Percentiles rank a stretch among this genome's conserved stretches.
Conservation (phyloP, 352 stramenopile species). For the Phytopythium sindhum region DNA sequence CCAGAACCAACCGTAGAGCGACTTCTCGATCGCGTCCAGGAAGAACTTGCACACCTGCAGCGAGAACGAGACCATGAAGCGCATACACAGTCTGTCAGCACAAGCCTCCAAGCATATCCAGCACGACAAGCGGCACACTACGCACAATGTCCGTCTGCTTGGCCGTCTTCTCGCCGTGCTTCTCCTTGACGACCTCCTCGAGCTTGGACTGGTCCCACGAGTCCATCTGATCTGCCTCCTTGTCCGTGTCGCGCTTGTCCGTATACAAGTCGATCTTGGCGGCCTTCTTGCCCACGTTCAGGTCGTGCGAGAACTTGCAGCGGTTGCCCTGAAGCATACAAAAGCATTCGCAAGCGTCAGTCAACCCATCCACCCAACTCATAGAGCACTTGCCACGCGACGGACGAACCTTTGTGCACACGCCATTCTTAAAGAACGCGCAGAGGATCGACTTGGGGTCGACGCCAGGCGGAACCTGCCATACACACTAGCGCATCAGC, state of each 20-base stretch:
- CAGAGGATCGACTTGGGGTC: conserved; percentile 89
- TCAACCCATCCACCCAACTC: neutral
- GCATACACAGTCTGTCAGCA: neutral
- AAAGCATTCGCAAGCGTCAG: conserved; percentile 4
- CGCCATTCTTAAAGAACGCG: conserved; percentile 87
- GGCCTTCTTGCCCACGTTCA: conserved; percentile 84
- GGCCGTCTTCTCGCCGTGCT: conserved; percentile 76
- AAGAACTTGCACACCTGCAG: conserved; percentile 81
- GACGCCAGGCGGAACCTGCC: conserved; percentile 80
- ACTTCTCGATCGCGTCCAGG: conserved; percentile 89
- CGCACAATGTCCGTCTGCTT: conserved; percentile 85
- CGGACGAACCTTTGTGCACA: conserved; percentile 71
- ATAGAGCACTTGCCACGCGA: too few species aligned
- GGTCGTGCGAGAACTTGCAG: conserved; percentile 89
- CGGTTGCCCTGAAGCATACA: conserved; percentile 48
- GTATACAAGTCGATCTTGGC: conserved; percentile 90
- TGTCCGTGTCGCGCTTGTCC: conserved; percentile 71
- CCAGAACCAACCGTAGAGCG: conserved; percentile 90
- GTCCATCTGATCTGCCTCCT: conserved; percentile 75
- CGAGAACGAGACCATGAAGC: neutral
- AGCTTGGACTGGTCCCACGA: conserved; percentile 87
- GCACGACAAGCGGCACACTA: neutral
- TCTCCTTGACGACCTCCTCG: conserved; percentile 83
- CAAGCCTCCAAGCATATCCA: neutral
- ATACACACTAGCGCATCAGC: neutral